Evolutionary conservation across 768 basidiomycete species (phyloP), one percentile per base, ranked within the genome.

Genomic region (Pleurotus eryngii): DNA sequence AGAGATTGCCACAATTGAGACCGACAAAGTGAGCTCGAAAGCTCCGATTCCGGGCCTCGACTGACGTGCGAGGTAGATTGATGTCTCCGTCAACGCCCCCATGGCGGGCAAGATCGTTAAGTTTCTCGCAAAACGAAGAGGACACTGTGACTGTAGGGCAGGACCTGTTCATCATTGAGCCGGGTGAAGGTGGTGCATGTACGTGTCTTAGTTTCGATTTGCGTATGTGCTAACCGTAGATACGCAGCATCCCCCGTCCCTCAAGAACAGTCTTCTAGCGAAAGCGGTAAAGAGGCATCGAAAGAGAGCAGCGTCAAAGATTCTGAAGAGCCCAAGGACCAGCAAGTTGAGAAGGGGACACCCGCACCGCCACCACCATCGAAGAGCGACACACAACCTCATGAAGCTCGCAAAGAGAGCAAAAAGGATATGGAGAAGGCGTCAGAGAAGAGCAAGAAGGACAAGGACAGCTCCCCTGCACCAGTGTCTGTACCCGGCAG

Each of bases 1-100:
- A 75, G 96, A 99, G 76, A 81, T 99, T 43, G 96, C 94, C 14
- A 96, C 94, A 46, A 98, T 98, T 62, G 96, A 98, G 77, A 99
- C 96, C 6, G 96, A 99, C 81, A 98, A 98, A 89, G 96, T 92
- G 59, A 57, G 76, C 64, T 58, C 43, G 24, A 43, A 39, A 12
- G 26, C 27, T 37, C 40, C 47, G 53, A 12, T 24, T 15, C 35
- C 8, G 40, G 61, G 11, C 53, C 46, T 55, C 30, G 35, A 53
- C 59, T 57, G 42, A 40, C 62, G 57, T 46, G 47, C 57, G 54
- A 5, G 30, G 20, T 65, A 98, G 95, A 98, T 98, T 65, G 96
- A 99, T 70, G 93, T 98, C 45, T 89, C 94, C 4, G 95, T 99
- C 56, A 99, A 97, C 68, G 92, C 96, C 15, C 90, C 96, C 6